phyloP scores from a whole-genome alignment of 2,329 filamentous ascomycete species.

The Leptographium radiaticola region DNA sequence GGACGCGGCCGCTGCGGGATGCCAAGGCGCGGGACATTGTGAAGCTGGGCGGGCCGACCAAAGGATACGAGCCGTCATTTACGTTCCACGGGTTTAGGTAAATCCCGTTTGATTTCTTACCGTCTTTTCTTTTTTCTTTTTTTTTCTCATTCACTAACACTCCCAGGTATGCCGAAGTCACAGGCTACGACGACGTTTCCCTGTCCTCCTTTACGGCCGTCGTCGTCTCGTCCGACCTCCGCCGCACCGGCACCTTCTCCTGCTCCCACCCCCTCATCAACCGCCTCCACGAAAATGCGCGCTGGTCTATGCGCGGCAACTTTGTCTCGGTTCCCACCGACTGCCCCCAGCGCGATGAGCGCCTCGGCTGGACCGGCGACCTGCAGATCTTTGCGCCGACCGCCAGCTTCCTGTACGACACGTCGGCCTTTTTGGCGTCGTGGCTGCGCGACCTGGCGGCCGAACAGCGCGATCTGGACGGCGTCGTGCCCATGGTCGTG shows the following conservation, averaged over 20 bases:
- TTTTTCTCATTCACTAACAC: no score
- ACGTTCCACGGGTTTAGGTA: constrained; percentile 42
- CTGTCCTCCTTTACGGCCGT: neutral
- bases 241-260: constrained; percentile 33
- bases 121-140: no score
- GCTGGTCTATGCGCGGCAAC: constrained; percentile 46
- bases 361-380: constrained; percentile 41
- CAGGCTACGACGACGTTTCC: constrained; percentile 19
- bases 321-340: constrained; percentile 45
- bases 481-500: constrained; percentile 15
- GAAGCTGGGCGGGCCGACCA: constrained; percentile 11
- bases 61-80: constrained; percentile 31
- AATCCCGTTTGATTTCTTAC: constrained; percentile 18
- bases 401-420: constrained; percentile 39
- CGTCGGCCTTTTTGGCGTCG: constrained; percentile 31
- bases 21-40: constrained; percentile 28
- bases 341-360: constrained; percentile 42
- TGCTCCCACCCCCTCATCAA: constrained; percentile 40
- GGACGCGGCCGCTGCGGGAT: constrained; percentile 26
- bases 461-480: constrained; percentile 7
- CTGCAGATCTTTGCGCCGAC: constrained; percentile 35
- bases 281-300: constrained; percentile 38
- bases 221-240: constrained; percentile 37
- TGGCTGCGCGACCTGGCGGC: constrained; percentile 35
- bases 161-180: constrained; percentile 13